Conservation (phyloP, 257 asterid genomes). For the Marsdenia floribunda region DNA sequence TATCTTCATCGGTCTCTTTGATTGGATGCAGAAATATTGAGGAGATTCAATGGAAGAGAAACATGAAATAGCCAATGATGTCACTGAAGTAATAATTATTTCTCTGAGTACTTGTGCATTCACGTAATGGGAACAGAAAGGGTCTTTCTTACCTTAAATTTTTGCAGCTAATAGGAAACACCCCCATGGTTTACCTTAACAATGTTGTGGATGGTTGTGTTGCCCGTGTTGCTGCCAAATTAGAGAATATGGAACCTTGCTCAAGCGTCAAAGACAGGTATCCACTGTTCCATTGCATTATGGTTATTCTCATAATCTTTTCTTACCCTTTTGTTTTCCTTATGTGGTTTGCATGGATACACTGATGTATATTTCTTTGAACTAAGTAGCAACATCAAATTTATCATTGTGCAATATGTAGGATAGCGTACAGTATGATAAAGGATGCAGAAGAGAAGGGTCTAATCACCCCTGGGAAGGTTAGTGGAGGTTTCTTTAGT, state of each 20-base stretch:
- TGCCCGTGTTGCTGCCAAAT: slow-evolving; percentile 40
- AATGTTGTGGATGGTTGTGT: slow-evolving; percentile 38
- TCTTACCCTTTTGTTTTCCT: not conserved
- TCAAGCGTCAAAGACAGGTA: slow-evolving; percentile 49
- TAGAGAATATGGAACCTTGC: slow-evolving; percentile 46
- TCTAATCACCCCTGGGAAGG: slow-evolving; percentile 44
- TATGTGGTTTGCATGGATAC: too few species aligned
- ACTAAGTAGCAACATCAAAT: not conserved
- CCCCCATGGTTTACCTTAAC: slow-evolving; percentile 49
- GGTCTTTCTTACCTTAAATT: not conserved
- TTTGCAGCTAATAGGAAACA: slow-evolving; percentile 36
- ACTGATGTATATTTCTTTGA: not conserved
- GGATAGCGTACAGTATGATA: slow-evolving; percentile 46
- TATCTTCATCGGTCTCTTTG: not conserved
- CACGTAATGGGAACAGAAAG: not conserved
- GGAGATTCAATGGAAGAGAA: slow-evolving; percentile 24
- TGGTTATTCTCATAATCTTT: not conserved
- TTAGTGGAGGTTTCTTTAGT: slow-evolving; percentile 7
- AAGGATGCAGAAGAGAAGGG: slow-evolving; percentile 55
- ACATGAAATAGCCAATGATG: slow-evolving; percentile 29
- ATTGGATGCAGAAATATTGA: slow-evolving; percentile 14
- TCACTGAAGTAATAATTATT: slow-evolving; percentile 30
- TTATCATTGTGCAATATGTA: slow-evolving; percentile 11
- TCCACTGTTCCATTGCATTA: not conserved
- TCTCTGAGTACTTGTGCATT: not conserved